Base-by-base conservation (phyloP, 1,139 yeast genomes). In the Nakaseomyces uthaithaninus region DNA sequence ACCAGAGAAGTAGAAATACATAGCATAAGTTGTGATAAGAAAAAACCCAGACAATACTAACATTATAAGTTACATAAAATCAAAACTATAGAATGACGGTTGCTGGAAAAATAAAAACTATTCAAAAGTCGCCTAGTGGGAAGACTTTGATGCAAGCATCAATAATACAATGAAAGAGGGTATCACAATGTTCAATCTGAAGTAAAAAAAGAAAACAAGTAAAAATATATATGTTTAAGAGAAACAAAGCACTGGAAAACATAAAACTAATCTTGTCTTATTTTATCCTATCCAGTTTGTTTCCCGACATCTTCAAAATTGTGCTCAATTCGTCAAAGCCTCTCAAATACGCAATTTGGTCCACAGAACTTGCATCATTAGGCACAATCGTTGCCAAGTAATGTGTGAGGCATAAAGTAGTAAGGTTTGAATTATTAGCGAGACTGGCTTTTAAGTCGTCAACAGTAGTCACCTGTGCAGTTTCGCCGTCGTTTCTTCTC, bases 401-500 rank as follows among this genome's bases (percentile, higher is more conserved):
- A 20, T 31, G 35, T 2, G 35, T 31, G 8, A 17, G 11, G 25
- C 35, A 28, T 22, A 31, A 31, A 4, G 35, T 20, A 10, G 17
- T 19, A 19, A 20, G 9, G 18, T 17, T 28, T 28, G 25, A 17
- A 20, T 19, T 31, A 8, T 31, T 31, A 12, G 5, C 18, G 8
- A 31, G 14, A 5, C 4, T 31, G 16, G n/a, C 25, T n/a, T 19
- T 31, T n/a, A 31, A 20, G 9, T 31, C 17, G 11, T 31, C 35
- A 5, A 22, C 18, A 3, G 27, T 33, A 8, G 18, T 20, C 12
- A 23, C 5, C 17, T 18, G 16, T 36, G 24, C 9, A 27, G 23
- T 11, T 2, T 22, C 26, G 2, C 14, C 16, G n/a, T 26, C 9
- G 7, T 25, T 1, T n/a, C 42, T 43, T 41, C 42, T 15, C 44